These are phyloP conservation scores for Penicillium sp. DNA, from an alignment of 2,329 filamentous ascomycete species.

Conservation along the genomic window DNA sequence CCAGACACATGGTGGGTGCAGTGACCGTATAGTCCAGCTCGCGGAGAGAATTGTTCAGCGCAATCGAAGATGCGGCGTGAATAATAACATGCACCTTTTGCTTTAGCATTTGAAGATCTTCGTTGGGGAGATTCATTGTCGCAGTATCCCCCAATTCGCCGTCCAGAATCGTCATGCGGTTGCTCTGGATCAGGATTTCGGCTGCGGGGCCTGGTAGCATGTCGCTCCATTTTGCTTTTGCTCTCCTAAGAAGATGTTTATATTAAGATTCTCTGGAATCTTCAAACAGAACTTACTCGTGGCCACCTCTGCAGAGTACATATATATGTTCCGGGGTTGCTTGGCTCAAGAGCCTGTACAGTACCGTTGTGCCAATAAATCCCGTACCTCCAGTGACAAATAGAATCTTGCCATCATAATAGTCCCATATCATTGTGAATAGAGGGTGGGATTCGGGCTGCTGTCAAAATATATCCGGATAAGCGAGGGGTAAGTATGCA, in stretches of 20 bases:
- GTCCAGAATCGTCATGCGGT: constrained; percentile 24
- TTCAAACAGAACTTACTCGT: constrained; percentile 14
- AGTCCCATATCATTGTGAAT: constrained; percentile 28
- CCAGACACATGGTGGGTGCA: constrained; percentile 24
- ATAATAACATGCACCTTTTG: constrained; percentile 25
- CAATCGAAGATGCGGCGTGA: constrained; percentile 22
- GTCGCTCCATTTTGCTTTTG: constrained; percentile 23
- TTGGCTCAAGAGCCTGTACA: constrained; percentile 25
- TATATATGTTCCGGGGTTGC: constrained; percentile 23
- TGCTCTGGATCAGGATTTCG: constrained; percentile 14
- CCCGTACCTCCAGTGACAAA: constrained; percentile 30
- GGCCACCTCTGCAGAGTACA: constrained; percentile 25
- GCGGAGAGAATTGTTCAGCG: constrained; percentile 23
- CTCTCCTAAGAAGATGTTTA: constrained; percentile 14
- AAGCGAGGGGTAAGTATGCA: constrained; percentile 10
- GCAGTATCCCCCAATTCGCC: constrained; percentile 27
- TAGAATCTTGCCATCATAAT: constrained; percentile 26
- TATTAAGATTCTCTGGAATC: neutral
- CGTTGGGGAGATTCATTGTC: constrained; percentile 25
- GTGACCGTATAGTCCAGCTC: constrained; percentile 24
- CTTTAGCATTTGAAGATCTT: constrained; percentile 25
- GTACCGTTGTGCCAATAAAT: constrained; percentile 27
- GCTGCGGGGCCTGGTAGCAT: constrained; percentile 20
- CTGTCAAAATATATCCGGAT: neutral
- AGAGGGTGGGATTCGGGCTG: neutral